These are phyloP conservation scores for Schoenoplectus tabernaemontani DNA, from an alignment of 202 grass and related monocot species.

Conservation along the genomic window DNA sequence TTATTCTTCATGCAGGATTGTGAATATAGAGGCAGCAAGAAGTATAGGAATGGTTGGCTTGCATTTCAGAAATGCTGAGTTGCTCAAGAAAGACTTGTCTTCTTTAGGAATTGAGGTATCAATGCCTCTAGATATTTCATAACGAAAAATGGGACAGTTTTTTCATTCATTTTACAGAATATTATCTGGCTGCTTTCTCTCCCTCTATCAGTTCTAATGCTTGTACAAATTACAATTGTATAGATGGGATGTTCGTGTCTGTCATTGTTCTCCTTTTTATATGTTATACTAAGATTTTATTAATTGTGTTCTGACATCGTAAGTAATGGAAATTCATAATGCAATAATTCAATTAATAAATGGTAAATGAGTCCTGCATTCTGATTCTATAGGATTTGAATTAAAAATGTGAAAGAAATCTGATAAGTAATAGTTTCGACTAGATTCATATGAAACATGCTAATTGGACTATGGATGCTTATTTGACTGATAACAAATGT, in stretches of 20 bases:
- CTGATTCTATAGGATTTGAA: background rate
- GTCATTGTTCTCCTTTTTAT: background rate
- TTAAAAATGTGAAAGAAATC: background rate
- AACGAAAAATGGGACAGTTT: background rate
- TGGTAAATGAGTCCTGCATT: background rate
- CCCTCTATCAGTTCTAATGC: background rate
- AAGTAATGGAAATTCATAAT: background rate
- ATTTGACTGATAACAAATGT: too few species aligned
- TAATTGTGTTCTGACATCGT: background rate
- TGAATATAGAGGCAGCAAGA: slow-evolving; percentile 72
- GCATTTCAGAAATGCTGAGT: slow-evolving; percentile 63
- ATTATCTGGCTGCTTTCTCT: background rate
- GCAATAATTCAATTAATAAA: background rate
- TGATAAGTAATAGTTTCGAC: too few species aligned
- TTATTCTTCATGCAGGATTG: slow-evolving; percentile 37
- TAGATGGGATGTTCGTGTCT: background rate
- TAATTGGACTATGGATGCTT: too few species aligned
- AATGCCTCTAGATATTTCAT: slow-evolving; percentile 4
- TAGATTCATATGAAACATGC: too few species aligned
- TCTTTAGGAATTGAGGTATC: slow-evolving; percentile 55
- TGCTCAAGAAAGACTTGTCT: slow-evolving; percentile 55
- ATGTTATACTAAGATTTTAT: background rate
- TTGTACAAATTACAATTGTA: background rate
- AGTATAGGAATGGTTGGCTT: slow-evolving; percentile 71
- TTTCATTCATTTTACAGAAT: background rate